These are phyloP conservation scores for Albatrellus sp. DNA, from an alignment of 1,284 basidiomycete species.

Conservation along the genomic window DNA sequence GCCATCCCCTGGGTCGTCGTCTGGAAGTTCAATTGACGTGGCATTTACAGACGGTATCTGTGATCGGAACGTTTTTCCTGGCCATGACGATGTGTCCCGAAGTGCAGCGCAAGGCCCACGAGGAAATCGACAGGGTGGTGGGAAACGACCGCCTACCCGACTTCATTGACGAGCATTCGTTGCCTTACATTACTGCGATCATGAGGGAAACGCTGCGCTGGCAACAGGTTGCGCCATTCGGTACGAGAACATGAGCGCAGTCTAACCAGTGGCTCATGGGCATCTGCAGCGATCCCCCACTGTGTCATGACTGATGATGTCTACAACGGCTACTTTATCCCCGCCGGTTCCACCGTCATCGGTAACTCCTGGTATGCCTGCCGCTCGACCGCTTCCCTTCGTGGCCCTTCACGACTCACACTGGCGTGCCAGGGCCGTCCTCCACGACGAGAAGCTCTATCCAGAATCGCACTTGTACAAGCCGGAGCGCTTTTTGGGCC, in stretches of 20 bases:
- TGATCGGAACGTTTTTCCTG: slow-evolving; percentile 15
- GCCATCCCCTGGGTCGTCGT: not conserved
- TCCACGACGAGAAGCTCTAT: slow-evolving; percentile 12
- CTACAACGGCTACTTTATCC: slow-evolving; percentile 20
- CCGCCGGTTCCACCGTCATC: slow-evolving; percentile 13
- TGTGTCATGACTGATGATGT: slow-evolving; percentile 18
- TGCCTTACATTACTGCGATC: slow-evolving; percentile 24
- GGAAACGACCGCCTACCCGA: slow-evolving; percentile 21
- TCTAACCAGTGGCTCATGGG: no score
- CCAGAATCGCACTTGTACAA: slow-evolving; percentile 13
- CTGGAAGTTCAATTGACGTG: not conserved
- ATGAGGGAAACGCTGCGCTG: slow-evolving; percentile 23
- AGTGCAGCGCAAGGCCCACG: slow-evolving; percentile 19
- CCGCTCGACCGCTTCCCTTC: not conserved
- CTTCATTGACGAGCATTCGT: slow-evolving; percentile 17
- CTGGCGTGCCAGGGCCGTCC: slow-evolving; percentile 8
- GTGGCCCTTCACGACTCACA: not conserved
- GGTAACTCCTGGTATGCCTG: slow-evolving; percentile 15
- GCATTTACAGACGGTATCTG: slow-evolving; percentile 9
- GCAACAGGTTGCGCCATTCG: slow-evolving; percentile 20
- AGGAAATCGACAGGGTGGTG: slow-evolving; percentile 19
- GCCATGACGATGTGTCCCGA: slow-evolving; percentile 20
- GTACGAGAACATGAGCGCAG: slow-evolving; percentile 5
- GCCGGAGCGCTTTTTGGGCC: slow-evolving; percentile 9
- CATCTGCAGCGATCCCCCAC: slow-evolving; percentile 14